Percentiles rank a stretch among this genome's conserved stretches.
Evolutionary conservation across 192 early-diverging fungal genomes (phyloP).

Genomic region (Rhizophlyctis rosea): DNA sequence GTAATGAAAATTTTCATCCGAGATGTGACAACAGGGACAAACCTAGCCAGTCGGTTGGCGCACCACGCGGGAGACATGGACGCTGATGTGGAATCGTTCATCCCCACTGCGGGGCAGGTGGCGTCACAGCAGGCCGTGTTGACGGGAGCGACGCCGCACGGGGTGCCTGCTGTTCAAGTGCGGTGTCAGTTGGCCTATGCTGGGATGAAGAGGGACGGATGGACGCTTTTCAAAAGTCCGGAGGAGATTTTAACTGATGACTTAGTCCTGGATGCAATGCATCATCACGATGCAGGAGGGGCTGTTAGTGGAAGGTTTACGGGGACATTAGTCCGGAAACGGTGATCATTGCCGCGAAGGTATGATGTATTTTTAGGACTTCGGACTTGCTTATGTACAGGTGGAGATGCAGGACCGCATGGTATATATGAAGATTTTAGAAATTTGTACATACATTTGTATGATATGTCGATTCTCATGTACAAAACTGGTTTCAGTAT

Average conservation of each 20-base stretch:
- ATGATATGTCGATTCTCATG: too few species aligned
- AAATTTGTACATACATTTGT: too few species aligned
- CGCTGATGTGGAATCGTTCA: background rate
- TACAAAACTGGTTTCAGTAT: too few species aligned
- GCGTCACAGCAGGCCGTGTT: background rate
- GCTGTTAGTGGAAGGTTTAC: too few species aligned
- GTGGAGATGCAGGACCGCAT: too few species aligned
- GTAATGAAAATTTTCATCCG: conserved; percentile 87
- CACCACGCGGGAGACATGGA: background rate
- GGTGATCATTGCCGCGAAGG: too few species aligned
- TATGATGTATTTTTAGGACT: too few species aligned
- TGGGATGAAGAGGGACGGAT: conserved; percentile 7
- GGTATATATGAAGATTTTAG: too few species aligned
- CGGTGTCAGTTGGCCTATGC: background rate
- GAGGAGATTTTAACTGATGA: conserved; percentile 5
- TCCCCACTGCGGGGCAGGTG: background rate
- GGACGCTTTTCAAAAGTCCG: conserved; percentile 15
- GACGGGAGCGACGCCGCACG: background rate
- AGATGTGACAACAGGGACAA: conserved; percentile 41
- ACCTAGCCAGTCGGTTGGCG: background rate
- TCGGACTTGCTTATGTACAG: too few species aligned
- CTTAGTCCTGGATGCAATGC: too few species aligned
- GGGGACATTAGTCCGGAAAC: too few species aligned
- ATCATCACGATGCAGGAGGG: too few species aligned
- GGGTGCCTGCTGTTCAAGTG: background rate